Percentiles rank a stretch among this genome's conserved stretches.
Evolutionary conservation across 1,284 basidiomycete species (phyloP).

Genomic region (Boletellus deceptivus): DNA sequence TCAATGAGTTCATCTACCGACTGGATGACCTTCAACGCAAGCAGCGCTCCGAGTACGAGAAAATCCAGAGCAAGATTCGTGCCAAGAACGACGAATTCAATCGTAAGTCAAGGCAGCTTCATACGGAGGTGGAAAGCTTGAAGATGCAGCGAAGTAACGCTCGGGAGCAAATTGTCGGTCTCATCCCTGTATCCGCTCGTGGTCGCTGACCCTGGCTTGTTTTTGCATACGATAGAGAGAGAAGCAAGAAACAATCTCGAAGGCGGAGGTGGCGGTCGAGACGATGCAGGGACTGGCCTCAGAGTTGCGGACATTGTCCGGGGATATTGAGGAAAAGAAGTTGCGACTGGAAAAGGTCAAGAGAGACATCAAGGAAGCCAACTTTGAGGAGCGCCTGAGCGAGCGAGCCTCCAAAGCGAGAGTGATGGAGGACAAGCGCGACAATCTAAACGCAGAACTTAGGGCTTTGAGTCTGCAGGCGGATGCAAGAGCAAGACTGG

Average conservation of each 20-base stretch:
- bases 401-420: constrained; percentile 57
- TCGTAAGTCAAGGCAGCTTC: constrained; percentile 49
- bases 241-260: constrained; percentile 50
- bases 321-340: constrained; percentile 70
- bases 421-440: constrained; percentile 68
- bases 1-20: constrained; percentile 66
- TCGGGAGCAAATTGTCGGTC: constrained; percentile 62
- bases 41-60: constrained; percentile 56
- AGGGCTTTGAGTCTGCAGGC: constrained; percentile 76
- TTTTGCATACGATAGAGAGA: constrained; percentile 39
- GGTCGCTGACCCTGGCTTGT: constrained; percentile 8
- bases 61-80: constrained; percentile 58
- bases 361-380: constrained; percentile 55
- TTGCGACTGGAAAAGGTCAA: constrained; percentile 57
- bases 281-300: constrained; percentile 53
- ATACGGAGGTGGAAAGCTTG: constrained; percentile 50
- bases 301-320: constrained; percentile 56
- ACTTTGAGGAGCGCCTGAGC: constrained; percentile 70
- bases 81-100: constrained; percentile 60
- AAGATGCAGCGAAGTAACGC: constrained; percentile 52
- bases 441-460: constrained; percentile 73
- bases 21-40: constrained; percentile 58
- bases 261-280: constrained; percentile 56
- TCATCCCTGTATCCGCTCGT: background rate
- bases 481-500: constrained; percentile 78